Conservation (phyloP, 1,284 basidiomycete species). For the Amylostereum areolatum region DNA sequence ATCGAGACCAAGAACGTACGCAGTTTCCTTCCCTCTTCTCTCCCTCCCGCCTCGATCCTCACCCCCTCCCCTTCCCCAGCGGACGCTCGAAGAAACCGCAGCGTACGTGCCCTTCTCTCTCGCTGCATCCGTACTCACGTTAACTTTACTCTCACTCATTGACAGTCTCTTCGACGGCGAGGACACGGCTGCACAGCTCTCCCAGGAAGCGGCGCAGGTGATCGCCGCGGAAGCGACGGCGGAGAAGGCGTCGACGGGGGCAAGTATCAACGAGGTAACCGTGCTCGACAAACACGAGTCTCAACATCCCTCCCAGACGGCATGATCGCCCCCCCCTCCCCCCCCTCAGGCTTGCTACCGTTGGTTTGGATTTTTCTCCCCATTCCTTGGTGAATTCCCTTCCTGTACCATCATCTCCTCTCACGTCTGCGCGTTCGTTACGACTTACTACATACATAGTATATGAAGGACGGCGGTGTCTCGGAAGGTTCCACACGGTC, state of each 20-base stretch:
- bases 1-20: conserved; percentile 14
- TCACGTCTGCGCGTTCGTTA: too few relatives aligned
- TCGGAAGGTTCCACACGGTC: too few relatives aligned
- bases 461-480: too few relatives aligned
- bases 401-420: too few relatives aligned
- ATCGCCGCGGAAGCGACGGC: background rate
- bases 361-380: too few relatives aligned
- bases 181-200: background rate
- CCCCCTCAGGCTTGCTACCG: too few relatives aligned
- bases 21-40: background rate
- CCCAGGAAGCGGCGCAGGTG: background rate
- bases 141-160: too few relatives aligned
- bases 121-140: background rate
- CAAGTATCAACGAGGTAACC: background rate
- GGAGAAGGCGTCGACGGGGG: background rate
- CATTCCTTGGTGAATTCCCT: too few relatives aligned
- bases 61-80: conserved; percentile 9
- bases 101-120: conserved; percentile 16
- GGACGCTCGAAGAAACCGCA: conserved; percentile 24
- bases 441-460: too few relatives aligned
- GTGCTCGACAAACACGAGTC: too few relatives aligned
- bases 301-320: too few relatives aligned
- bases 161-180: background rate
- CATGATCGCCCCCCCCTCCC: too few relatives aligned
- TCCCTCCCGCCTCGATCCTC: background rate